A percentile compares a stretch with the other conserved stretches of the same genome.
phyloP scores from a whole-genome alignment of 768 basidiomycete species.

The Phanerochaete sordida region DNA sequence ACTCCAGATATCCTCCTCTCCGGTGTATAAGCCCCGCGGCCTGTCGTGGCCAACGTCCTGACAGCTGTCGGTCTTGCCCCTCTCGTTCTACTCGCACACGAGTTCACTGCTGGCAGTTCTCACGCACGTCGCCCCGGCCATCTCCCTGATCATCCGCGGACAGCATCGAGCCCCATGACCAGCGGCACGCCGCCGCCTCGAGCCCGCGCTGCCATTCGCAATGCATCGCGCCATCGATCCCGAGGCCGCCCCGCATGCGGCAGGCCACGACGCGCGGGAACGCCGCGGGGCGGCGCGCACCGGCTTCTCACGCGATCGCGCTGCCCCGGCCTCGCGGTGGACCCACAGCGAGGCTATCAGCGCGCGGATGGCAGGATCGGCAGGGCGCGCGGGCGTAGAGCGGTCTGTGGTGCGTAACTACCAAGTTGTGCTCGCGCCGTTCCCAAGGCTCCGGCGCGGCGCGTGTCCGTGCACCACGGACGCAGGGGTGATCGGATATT shows the following conservation, averaged over 20 bases:
- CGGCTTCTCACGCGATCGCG: not conserved
- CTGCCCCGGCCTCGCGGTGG: not conserved
- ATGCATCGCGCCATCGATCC: not conserved
- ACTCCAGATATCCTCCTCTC: too few species aligned
- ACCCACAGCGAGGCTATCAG: constrained; percentile 5
- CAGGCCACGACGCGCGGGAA: not conserved
- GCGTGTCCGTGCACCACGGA: not conserved
- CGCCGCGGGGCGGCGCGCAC: not conserved
- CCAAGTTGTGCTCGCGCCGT: not conserved
- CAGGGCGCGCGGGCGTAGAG: not conserved
- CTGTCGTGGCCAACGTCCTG: too few species aligned
- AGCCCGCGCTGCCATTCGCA: not conserved
- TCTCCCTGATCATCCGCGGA: not conserved
- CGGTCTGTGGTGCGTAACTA: not conserved
- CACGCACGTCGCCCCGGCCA: not conserved
- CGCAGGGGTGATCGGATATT: not conserved
- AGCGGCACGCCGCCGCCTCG: not conserved
- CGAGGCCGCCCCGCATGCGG: not conserved
- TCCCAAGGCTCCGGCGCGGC: not conserved
- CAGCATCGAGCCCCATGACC: not conserved
- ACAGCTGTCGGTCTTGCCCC: too few species aligned
- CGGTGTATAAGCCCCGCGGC: not conserved
- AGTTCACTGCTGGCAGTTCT: too few species aligned
- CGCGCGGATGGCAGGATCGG: not conserved
- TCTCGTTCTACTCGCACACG: too few species aligned